Conservation (phyloP, 2,329 filamentous ascomycete genomes). For the Penicillium sp. region DNA sequence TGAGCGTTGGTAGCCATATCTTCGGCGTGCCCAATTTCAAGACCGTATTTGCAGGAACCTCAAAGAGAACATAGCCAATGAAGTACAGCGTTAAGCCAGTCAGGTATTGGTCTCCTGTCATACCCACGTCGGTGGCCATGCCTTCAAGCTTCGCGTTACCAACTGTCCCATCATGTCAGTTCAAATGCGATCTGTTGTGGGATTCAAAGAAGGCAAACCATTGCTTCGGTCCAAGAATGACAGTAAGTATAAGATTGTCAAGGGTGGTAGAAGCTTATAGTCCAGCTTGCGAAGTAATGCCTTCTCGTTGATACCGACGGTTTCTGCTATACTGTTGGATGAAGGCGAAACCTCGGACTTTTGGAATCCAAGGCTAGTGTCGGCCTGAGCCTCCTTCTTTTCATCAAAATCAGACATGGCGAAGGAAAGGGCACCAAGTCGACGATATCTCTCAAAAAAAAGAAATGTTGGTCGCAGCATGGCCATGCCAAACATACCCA, state of each 20-base stretch:
- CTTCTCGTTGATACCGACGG: slow-evolving; percentile 36
- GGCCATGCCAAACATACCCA: neutral
- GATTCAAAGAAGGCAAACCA: slow-evolving; percentile 21
- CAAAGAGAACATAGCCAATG: slow-evolving; percentile 39
- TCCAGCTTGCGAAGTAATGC: slow-evolving; percentile 46
- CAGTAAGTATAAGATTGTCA: slow-evolving; percentile 46
- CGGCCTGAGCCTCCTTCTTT: slow-evolving; percentile 7
- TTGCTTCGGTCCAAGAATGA: slow-evolving; percentile 47
- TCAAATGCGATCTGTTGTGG: neutral
- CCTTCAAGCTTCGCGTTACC: slow-evolving; percentile 42
- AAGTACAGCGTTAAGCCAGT: slow-evolving; percentile 42
- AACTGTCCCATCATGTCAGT: slow-evolving; percentile 22
- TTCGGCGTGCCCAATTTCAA: slow-evolving; percentile 40
- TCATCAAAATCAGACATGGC: slow-evolving; percentile 6
- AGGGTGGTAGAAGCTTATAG: slow-evolving; percentile 41
- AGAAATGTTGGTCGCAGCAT: neutral
- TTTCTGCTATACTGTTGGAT: slow-evolving; percentile 19
- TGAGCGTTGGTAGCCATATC: slow-evolving; percentile 42
- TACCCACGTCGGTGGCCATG: slow-evolving; percentile 37
- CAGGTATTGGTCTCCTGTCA: slow-evolving; percentile 41
- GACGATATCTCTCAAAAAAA: neutral
- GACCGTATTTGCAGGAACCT: slow-evolving; percentile 45
- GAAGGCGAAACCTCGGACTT: slow-evolving; percentile 6
- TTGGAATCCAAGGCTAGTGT: neutral
- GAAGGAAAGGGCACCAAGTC: neutral